phyloP scores from a whole-genome alignment of 768 basidiomycete genomes.

The Strobilomyces echinocephalus region DNA sequence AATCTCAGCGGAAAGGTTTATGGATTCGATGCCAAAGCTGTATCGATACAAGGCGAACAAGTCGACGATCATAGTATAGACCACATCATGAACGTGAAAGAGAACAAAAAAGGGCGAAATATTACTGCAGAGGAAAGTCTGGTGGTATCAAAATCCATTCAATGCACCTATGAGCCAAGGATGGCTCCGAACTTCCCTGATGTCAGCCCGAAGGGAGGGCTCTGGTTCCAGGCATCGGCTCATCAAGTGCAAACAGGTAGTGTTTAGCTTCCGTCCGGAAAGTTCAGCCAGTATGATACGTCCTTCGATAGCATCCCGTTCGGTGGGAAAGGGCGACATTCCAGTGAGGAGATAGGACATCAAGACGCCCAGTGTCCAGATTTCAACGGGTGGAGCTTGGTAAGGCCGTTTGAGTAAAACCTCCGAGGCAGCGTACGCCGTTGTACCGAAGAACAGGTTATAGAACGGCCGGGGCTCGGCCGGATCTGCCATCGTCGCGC shows the following conservation, averaged over 20 bases:
- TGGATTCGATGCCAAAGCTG: constrained; percentile 1
- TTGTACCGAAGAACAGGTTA: constrained; percentile 84
- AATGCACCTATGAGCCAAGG: constrained; percentile 59
- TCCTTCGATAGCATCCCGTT: constrained; percentile 71
- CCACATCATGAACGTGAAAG: constrained; percentile 5
- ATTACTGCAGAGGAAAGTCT: constrained; percentile 3
- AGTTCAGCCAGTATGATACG: constrained; percentile 49
- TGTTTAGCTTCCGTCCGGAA: constrained; percentile 36
- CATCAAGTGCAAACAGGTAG: constrained; percentile 58
- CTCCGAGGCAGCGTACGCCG: constrained; percentile 94
- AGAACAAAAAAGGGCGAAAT: constrained; percentile 5
- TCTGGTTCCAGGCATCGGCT: constrained; percentile 79
- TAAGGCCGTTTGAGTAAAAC: constrained; percentile 85
- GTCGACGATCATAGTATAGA: constrained; percentile 2
- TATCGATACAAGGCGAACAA: constrained; percentile 15
- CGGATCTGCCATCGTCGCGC: constrained; percentile 72
- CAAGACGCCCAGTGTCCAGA: constrained; percentile 94
- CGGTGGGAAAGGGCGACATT: constrained; percentile 86
- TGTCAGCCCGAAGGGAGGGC: constrained; percentile 73
- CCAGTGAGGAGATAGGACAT: constrained; percentile 94
- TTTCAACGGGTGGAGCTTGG: constrained; percentile 89
- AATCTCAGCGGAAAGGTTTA: too few species aligned
- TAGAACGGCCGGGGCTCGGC: constrained; percentile 59
- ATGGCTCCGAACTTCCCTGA: constrained; percentile 76
- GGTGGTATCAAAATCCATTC: constrained; percentile 15